Evolutionary conservation across 2,329 filamentous ascomycete species (phyloP).

Genomic region (Ophiostoma piceae): DNA sequence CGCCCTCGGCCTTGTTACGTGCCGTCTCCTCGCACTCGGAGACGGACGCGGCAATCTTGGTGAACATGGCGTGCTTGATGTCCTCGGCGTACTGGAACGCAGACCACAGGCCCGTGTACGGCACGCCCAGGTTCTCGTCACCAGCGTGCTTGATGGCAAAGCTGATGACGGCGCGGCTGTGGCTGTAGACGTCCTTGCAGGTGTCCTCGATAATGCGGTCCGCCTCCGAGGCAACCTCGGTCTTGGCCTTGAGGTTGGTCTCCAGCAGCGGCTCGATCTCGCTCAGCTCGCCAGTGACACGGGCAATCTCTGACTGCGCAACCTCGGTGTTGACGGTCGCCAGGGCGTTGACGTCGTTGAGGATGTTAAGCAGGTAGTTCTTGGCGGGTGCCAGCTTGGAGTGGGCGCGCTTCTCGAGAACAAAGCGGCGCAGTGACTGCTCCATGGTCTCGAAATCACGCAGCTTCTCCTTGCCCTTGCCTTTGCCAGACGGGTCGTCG

Average conservation of each 20-base stretch:
- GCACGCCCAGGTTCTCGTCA: constrained; percentile 70
- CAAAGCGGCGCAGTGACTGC: constrained; percentile 81
- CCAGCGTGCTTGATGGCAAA: constrained; percentile 72
- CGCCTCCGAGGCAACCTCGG: constrained; percentile 74
- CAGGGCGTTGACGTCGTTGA: constrained; percentile 78
- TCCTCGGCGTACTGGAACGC: constrained; percentile 93
- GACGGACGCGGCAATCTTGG: constrained; percentile 77
- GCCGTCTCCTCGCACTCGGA: constrained; percentile 77
- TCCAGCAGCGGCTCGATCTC: constrained; percentile 83
- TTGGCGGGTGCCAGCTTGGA: constrained; percentile 94
- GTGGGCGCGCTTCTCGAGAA: constrained; percentile 88
- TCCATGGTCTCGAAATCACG: constrained; percentile 88
- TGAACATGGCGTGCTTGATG: constrained; percentile 84
- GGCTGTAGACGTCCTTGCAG: constrained; percentile 77
- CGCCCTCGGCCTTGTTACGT: constrained; percentile 67
- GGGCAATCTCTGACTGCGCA: constrained; percentile 75
- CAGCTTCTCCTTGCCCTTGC: constrained; percentile 81
- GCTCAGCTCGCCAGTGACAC: constrained; percentile 72
- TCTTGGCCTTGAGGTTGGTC: constrained; percentile 71
- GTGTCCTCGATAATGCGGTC: constrained; percentile 78
- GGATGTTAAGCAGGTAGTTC: constrained; percentile 89
- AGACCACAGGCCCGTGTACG: constrained; percentile 78
- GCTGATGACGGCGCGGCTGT: constrained; percentile 70
- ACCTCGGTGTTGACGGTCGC: constrained; percentile 84
- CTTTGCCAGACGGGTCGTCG: constrained; percentile 65